These are phyloP conservation scores for Ceratocystis ficicola DNA, from an alignment of 2,329 filamentous ascomycete species.

Conservation along the genomic window DNA sequence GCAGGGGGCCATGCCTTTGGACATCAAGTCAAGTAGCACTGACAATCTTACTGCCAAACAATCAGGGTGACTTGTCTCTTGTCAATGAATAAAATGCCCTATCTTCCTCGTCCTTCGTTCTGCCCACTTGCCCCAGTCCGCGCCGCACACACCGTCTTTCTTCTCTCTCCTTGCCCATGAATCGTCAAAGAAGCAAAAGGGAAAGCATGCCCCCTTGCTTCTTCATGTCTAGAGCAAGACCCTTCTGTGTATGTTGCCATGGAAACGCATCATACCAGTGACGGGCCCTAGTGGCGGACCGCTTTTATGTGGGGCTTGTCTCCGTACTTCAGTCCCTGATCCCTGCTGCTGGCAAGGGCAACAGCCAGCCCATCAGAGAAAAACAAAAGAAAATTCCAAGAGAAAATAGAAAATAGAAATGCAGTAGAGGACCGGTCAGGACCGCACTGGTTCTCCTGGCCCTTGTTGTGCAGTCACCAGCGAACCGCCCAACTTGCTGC, in stretches of 20 bases:
- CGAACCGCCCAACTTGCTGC: too few relatives aligned
- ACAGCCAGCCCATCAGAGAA: neutral
- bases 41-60: neutral
- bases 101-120: neutral
- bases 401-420: conserved; percentile 15
- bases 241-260: conserved; percentile 22
- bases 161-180: neutral
- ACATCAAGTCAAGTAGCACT: neutral
- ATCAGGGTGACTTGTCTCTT: neutral
- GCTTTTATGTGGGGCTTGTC: conserved; percentile 15
- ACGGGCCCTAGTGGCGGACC: conserved; percentile 13
- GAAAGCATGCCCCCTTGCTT: neutral
- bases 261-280: conserved; percentile 21
- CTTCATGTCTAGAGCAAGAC: neutral
- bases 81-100: neutral
- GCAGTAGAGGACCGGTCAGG: too few relatives aligned
- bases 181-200: neutral
- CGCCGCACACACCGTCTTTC: neutral
- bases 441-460: too few relatives aligned
- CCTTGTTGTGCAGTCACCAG: too few relatives aligned
- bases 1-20: neutral
- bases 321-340: conserved; percentile 14
- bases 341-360: conserved; percentile 9
- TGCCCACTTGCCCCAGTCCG: neutral
- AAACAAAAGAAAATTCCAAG: neutral